Conservation (phyloP, 768 basidiomycete genomes). For the Suillus subluteus region DNA sequence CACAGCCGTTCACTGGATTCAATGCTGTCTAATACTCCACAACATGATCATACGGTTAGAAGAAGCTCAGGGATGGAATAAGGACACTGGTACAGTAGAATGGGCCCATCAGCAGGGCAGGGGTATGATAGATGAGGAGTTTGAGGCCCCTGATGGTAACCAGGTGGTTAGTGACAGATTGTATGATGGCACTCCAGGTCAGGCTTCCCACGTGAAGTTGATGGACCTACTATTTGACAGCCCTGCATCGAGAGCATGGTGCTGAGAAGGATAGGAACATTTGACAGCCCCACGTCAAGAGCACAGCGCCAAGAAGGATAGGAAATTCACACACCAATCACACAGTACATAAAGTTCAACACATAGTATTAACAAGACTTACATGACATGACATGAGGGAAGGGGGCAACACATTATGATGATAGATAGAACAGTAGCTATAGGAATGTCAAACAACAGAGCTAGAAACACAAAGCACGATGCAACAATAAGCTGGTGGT, state of each 20-base stretch:
- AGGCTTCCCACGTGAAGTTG: not conserved
- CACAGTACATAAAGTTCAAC: not conserved
- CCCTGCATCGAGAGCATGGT: too few species aligned
- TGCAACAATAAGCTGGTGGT: not conserved
- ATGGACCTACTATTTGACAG: constrained; percentile 1
- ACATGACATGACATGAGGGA: not conserved
- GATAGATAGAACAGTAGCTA: not conserved
- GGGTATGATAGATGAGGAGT: not conserved
- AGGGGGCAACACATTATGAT: too few species aligned
- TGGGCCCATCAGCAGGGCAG: not conserved
- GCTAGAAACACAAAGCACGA: not conserved
- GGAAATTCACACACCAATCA: not conserved
- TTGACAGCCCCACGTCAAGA: too few species aligned
- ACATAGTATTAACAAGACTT: not conserved
- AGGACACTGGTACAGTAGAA: not conserved
- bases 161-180: not conserved
- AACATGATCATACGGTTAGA: not conserved
- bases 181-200: not conserved
- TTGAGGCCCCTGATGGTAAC: not conserved
- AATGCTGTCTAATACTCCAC: not conserved
- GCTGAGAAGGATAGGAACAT: too few species aligned
- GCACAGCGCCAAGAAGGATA: not conserved
- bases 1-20: too few species aligned
- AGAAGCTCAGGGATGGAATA: not conserved
- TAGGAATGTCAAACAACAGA: not conserved